phyloP scores from a whole-genome alignment of 2,329 filamentous ascomycete genomes.

The Aurifilum marmelostoma region DNA sequence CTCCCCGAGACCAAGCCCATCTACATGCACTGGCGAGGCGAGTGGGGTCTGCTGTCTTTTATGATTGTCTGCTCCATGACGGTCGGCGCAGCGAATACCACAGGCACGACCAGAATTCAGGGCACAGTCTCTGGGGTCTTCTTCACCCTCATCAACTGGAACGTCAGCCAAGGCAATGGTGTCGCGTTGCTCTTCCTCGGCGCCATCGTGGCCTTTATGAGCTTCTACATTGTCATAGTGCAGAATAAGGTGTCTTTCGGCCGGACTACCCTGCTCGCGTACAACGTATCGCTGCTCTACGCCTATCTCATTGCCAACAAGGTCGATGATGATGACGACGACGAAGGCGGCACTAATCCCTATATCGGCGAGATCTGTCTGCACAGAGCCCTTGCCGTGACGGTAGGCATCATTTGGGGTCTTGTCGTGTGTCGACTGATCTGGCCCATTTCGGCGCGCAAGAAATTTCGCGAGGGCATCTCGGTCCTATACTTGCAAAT shows the following conservation, averaged over 20 bases:
- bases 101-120: slow-evolving; percentile 81
- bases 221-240: slow-evolving; percentile 88
- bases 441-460: slow-evolving; percentile 90
- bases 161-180: slow-evolving; percentile 72
- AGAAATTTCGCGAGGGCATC: slow-evolving; percentile 86
- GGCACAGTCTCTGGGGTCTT: slow-evolving; percentile 83
- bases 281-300: slow-evolving; percentile 93
- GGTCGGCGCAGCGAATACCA: slow-evolving; percentile 93
- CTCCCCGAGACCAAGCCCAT: slow-evolving; percentile 75
- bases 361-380: slow-evolving; percentile 85
- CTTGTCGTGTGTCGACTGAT: slow-evolving; percentile 86
- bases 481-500: slow-evolving; percentile 93
- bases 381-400: slow-evolving; percentile 85
- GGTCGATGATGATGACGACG: slow-evolving; percentile 81
- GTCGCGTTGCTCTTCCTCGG: slow-evolving; percentile 78
- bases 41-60: slow-evolving; percentile 95
- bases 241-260: slow-evolving; percentile 86
- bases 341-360: slow-evolving; percentile 83
- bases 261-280: slow-evolving; percentile 91
- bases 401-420: slow-evolving; percentile 88
- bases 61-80: slow-evolving; percentile 99
- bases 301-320: slow-evolving; percentile 85
- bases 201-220: slow-evolving; percentile 77
- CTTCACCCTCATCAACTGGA: slow-evolving; percentile 78
- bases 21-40: slow-evolving; percentile 87